phyloP scores from a whole-genome alignment of 2,329 filamentous ascomycete genomes.

The Hymenoscyphus fructigenus region DNA sequence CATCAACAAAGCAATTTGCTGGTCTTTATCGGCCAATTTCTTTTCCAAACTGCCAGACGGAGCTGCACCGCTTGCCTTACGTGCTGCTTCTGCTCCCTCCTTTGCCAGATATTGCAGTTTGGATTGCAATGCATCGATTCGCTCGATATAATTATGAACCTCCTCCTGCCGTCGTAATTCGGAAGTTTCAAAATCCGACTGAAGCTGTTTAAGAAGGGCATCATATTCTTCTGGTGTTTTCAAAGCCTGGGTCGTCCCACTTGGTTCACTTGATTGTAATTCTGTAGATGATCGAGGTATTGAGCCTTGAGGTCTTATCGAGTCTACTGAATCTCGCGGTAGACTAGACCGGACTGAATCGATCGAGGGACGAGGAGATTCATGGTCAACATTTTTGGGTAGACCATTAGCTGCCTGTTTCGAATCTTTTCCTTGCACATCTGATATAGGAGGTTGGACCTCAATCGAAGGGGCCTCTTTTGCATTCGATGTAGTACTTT shows the following conservation, averaged over 20 bases:
- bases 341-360: constrained; percentile 32
- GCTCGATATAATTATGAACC: constrained; percentile 78
- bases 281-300: constrained; percentile 35
- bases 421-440: neutral
- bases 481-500: neutral
- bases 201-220: constrained; percentile 40
- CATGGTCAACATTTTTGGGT: constrained; percentile 20
- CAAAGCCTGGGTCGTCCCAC: constrained; percentile 4
- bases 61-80: constrained; percentile 62
- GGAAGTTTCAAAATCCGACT: constrained; percentile 32
- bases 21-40: constrained; percentile 84
- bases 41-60: constrained; percentile 67
- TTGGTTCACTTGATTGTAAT: constrained; percentile 20
- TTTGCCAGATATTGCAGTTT: constrained; percentile 87
- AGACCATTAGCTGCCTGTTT: constrained; percentile 17
- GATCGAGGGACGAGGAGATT: constrained; percentile 29
- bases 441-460: constrained; percentile 13
- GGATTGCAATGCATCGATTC: constrained; percentile 86
- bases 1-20: constrained; percentile 84
- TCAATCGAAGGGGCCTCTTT: constrained; percentile 20
- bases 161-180: constrained; percentile 69
- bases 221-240: constrained; percentile 40
- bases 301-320: constrained; percentile 21
- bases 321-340: constrained; percentile 29
- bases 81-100: constrained; percentile 74